Percentiles rank a stretch among this genome's conserved stretches.
Conservation (phyloP, 192 early-diverging fungal genomes). For the Entomortierella chlamydospora region DNA sequence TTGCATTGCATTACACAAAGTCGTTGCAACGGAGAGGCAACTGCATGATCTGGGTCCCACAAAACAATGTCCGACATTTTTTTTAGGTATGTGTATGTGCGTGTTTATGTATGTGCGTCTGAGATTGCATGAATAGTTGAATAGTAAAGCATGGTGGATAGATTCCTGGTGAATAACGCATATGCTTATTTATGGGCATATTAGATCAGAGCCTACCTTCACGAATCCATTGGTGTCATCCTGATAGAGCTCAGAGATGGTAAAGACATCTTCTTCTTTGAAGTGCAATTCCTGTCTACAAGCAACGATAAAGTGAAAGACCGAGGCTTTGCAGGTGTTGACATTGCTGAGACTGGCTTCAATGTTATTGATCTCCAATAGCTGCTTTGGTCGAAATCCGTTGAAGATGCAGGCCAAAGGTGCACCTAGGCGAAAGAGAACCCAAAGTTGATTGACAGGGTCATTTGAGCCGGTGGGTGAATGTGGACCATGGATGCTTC, state of each 20-base stretch:
- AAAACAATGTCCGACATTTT: too few species aligned
- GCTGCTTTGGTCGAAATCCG: slow-evolving; percentile 70
- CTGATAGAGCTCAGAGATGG: slow-evolving; percentile 88
- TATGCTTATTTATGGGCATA: neutral
- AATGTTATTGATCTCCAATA: slow-evolving; percentile 59
- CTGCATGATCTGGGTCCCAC: too few species aligned
- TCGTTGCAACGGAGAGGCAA: too few species aligned
- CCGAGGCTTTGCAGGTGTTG: slow-evolving; percentile 83
- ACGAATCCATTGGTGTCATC: slow-evolving; percentile 98
- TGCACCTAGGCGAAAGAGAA: slow-evolving; percentile 75
- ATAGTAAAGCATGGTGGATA: too few species aligned
- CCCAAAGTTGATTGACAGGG: slow-evolving; percentile 79
- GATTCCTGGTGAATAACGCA: too few species aligned
- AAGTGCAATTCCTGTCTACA: slow-evolving; percentile 82
- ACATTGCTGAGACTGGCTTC: slow-evolving; percentile 58
- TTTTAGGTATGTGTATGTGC: too few species aligned
- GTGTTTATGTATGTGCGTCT: too few species aligned
- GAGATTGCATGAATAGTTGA: too few species aligned
- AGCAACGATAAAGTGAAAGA: slow-evolving; percentile 88
- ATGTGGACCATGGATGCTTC: slow-evolving; percentile 44
- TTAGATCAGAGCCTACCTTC: slow-evolving; percentile 69
- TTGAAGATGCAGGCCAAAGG: slow-evolving; percentile 80
- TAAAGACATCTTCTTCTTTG: slow-evolving; percentile 81
- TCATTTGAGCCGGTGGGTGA: slow-evolving; percentile 52
- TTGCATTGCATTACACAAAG: too few species aligned